Percentiles rank a stretch among this genome's conserved stretches.
These are phyloP conservation scores for Chytriomyces sp. DNA, from an alignment of 192 early-diverging fungal genomes.

Conservation along the genomic window DNA sequence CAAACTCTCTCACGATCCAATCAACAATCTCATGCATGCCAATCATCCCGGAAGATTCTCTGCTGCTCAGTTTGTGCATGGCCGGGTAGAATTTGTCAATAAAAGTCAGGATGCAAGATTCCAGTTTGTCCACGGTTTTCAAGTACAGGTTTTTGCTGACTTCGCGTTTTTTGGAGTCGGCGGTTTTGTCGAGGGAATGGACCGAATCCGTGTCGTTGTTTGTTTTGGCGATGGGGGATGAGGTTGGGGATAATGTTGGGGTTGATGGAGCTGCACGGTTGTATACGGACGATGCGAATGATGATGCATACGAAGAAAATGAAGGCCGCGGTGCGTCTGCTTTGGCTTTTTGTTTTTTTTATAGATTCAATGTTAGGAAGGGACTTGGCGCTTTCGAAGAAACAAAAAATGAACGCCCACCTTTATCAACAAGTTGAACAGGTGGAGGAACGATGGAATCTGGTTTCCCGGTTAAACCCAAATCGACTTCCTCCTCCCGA, in stretches of 20 bases:
- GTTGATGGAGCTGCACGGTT: background rate
- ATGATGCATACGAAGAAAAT: background rate
- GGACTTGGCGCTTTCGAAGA: background rate
- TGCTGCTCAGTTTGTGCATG: conserved; percentile 31
- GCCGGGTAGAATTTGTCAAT: conserved; percentile 34
- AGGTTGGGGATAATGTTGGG: background rate
- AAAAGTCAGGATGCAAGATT: conserved; percentile 17
- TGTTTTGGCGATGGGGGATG: background rate
- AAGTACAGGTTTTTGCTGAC: background rate
- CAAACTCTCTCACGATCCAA: conserved; percentile 29
- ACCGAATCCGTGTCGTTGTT: conserved; percentile 4
- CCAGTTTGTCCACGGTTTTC: conserved; percentile 6
- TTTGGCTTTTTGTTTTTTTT: background rate
- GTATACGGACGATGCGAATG: conserved; percentile 13
- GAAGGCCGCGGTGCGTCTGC: background rate
- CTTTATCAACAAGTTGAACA: no score
- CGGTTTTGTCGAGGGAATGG: background rate
- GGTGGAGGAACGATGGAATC: no score
- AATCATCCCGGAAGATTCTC: conserved; percentile 11
- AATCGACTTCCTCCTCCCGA: conserved; percentile 30
- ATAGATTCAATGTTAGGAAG: background rate
- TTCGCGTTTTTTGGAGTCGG: background rate
- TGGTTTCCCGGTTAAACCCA: background rate
- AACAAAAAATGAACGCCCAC: background rate
- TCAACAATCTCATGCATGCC: conserved; percentile 40